Evolutionary conservation across 495 filamentous ascomycete genomes (phyloP).

Genomic region (Penicillium desertorum): DNA sequence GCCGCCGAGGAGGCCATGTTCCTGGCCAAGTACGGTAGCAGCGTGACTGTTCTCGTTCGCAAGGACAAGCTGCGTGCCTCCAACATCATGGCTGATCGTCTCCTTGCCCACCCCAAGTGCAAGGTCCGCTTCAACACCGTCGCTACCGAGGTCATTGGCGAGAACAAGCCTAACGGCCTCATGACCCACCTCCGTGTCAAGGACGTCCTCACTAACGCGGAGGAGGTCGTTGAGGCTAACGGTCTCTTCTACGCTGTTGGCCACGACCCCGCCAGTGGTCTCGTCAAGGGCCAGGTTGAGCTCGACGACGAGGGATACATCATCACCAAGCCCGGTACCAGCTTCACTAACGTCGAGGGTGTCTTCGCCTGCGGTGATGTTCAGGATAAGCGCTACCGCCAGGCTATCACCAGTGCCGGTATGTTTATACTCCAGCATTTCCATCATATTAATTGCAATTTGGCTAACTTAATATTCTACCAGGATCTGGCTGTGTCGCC

Average conservation of each 20-base stretch:
- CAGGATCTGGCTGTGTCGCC: constrained; percentile 90
- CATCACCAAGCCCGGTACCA: constrained; percentile 82
- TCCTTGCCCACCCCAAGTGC: constrained; percentile 82
- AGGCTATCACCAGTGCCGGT: constrained; percentile 98
- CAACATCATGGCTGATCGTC: constrained; percentile 86
- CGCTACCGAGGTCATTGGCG: constrained; percentile 78
- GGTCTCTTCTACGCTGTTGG: constrained; percentile 98
- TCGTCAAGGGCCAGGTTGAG: constrained; percentile 85
- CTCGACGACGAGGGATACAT: constrained; percentile 88
- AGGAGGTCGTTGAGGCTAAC: constrained; percentile 80
- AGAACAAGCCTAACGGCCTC: constrained; percentile 67
- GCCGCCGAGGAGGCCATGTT: constrained; percentile 98
- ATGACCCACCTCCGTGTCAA: constrained; percentile 84
- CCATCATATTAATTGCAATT: background rate
- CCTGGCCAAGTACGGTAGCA: constrained; percentile 93
- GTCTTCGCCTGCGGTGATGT: constrained; percentile 98
- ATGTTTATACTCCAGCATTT: constrained; percentile 36
- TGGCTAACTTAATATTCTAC: constrained; percentile 10
- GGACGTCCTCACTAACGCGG: constrained; percentile 72
- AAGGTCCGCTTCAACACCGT: constrained; percentile 82
- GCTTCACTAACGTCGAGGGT: constrained; percentile 82
- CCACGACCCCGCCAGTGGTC: constrained; percentile 85
- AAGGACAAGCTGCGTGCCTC: constrained; percentile 80
- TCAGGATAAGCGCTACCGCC: constrained; percentile 96
- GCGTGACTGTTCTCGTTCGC: constrained; percentile 91